Evolutionary conservation across 2,329 filamentous ascomycete species (phyloP), one percentile per base, ranked within the genome.

Genomic region (Grosmannia penicillata): DNA sequence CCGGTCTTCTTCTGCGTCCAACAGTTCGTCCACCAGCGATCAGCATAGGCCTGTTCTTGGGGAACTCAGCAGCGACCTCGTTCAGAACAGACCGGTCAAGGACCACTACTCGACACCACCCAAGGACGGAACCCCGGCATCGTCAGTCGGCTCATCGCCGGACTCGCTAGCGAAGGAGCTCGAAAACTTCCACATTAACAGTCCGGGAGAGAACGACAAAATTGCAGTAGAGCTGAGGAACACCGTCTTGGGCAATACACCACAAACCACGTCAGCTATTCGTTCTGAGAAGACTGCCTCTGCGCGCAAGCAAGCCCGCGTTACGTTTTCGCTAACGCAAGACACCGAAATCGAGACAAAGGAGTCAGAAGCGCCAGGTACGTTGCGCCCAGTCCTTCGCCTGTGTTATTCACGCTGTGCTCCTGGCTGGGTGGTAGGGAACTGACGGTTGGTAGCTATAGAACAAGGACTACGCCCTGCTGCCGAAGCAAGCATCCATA

Each of bases 81-180:
- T 40, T 27, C 39, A 40, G 17, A 46, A 47, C 39, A 23, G 14
- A 6, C 15, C 8, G 4, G 33, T 40, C 13, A 30, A 28, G 22
- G 17, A n/a, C n/a, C n/a, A n/a, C 23, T 15, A 13, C 25, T 10
- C 34, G 18, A 22, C 14, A 11, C 23, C 26, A 34, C 13, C 10
- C 14, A n/a, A 6, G 23, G 10, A 27, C 37, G 17, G 30, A n/a
- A n/a, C n/a, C n/a, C n/a, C n/a, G n/a, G n/a, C n/a, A n/a, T 9
- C 22, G 10, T 15, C 14, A 21, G 9, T 23, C 13, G 17, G 17
- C n/a, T n/a, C 31, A 9, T 40, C 45, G 4, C 37, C 43, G 36
- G 55, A 59, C 13, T 51, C 51, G 13, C 46, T 61, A 25, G 49
- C 55, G 31, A 41, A 48, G n/a, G 48, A 54, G 19, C 48, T 60